Conservation (phyloP, 495 filamentous ascomycete species). For the Neohortaea acidophila region DNA sequence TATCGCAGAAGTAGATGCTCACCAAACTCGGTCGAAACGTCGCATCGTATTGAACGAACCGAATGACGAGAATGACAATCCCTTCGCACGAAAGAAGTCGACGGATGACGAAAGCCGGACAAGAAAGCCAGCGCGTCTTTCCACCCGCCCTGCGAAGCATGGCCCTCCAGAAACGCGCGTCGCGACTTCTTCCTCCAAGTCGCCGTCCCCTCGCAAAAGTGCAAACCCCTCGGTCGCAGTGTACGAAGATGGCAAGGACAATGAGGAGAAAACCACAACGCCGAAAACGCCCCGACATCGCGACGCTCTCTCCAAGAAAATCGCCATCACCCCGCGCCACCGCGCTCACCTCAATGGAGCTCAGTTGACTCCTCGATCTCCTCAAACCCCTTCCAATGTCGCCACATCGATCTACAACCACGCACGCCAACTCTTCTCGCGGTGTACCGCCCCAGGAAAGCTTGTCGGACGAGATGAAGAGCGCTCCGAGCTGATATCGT, state of each 20-base stretch:
- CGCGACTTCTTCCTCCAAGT: conserved; percentile 21
- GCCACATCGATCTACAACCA: conserved; percentile 64
- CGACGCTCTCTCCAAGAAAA: conserved; percentile 46
- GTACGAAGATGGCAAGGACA: conserved; percentile 13
- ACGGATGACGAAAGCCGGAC: conserved; percentile 23
- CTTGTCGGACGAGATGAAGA: conserved; percentile 77
- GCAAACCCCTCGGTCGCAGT: conserved; percentile 15
- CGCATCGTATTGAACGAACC: conserved; percentile 34
- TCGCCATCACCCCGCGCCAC: conserved; percentile 54
- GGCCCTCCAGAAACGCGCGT: conserved; percentile 17
- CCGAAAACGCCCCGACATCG: conserved; percentile 54
- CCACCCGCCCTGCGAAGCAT: conserved; percentile 24
- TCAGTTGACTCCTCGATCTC: conserved; percentile 41
- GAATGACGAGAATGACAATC: conserved; percentile 41
- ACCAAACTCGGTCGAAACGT: conserved; percentile 44
- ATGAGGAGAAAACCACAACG: conserved; percentile 16
- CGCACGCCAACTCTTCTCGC: conserved; percentile 74
- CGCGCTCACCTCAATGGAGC: conserved; percentile 44
- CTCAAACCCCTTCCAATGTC: conserved; percentile 43
- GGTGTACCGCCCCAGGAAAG: conserved; percentile 56
- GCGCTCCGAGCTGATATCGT: conserved; percentile 48
- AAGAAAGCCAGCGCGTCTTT: not conserved
- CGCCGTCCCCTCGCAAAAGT: conserved; percentile 21
- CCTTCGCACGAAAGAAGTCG: conserved; percentile 27
- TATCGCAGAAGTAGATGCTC: conserved; percentile 10